Evolutionary conservation across 163 green algal genomes (phyloP), one percentile per base, ranked within the genome.

Genomic region (Volvox carteri): DNA sequence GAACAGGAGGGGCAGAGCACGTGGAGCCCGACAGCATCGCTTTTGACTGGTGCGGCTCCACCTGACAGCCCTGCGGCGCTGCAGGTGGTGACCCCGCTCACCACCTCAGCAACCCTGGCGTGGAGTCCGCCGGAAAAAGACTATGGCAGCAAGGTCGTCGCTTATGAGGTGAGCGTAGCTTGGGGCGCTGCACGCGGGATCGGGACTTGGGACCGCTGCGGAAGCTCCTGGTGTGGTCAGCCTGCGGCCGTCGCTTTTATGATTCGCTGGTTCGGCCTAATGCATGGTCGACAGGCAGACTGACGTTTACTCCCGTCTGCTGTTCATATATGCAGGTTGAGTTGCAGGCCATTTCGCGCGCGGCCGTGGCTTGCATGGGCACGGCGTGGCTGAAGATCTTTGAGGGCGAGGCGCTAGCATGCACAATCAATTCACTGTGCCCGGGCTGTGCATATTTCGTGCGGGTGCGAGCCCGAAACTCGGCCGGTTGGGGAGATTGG

Each of bases 381-480:
- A 75, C 60, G 30, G 94, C 96, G 19, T 97, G 95, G 95, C 39
- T 95, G 6, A 68, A 90, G 16, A 93, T 95, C 33, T 97, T 95
- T 58, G 84, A 95, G 62, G 93, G 93, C 46, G 41, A 84, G 37
- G 78, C 86, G 77, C 78, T 77, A 23, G 92, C 89, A 39, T 96
- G 92, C 88, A 95, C 93, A 39, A 92, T 96, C 83, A 90, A 90
- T 33, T 83, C 85, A 6, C 92, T 97, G 77, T 92, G 91, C 12
- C 62, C 95, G 2, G 95, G 95, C 35, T 97, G 93, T 88, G 87
- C 91, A 2, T 97, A 97, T 90, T 78, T 90, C 9, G 91, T 94
- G 21, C 91, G 95, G 0, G 92, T 95, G 5, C 62, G 88, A 16
- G 93, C 93, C 3, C 44, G 85, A 44, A 97, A 95, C 48, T 30